Conservation (phyloP, 192 early-diverging fungal genomes). For the Cetraspora pellucida region DNA sequence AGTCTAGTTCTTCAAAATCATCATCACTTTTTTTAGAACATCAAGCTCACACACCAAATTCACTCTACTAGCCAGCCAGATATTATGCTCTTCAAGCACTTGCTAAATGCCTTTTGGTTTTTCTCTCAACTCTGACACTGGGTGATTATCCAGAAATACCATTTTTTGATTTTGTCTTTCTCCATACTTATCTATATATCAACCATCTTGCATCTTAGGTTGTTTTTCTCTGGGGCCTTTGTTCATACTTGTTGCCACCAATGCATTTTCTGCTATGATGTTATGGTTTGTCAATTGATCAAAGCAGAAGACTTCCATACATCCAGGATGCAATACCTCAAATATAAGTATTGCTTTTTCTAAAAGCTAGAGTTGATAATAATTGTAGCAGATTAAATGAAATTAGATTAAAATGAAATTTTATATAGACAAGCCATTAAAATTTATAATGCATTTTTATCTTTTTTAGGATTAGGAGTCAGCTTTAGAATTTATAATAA, state of each 20-base stretch:
- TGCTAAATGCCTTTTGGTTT: conserved; percentile 41
- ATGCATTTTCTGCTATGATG: conserved; percentile 35
- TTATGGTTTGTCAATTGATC: conserved; percentile 38
- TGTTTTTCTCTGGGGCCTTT: conserved; percentile 30
- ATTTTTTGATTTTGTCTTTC: conserved; percentile 30
- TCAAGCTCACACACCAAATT: conserved; percentile 21
- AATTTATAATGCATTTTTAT: no score
- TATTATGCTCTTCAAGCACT: conserved; percentile 30
- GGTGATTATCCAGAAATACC: conserved; percentile 34
- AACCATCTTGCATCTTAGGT: conserved; percentile 27
- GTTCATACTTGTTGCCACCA: conserved; percentile 39
- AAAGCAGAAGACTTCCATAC: conserved; percentile 39
- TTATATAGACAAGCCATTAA: no score
- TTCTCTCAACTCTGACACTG: conserved; percentile 27
- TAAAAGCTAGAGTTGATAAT: no score
- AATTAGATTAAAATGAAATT: no score
- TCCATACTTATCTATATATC: conserved; percentile 5
- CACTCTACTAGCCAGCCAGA: conserved; percentile 33
- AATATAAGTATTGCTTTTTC: conserved; percentile 35
- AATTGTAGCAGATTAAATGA: no score
- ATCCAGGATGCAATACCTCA: conserved; percentile 26
- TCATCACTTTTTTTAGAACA: conserved; percentile 30
- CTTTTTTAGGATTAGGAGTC: background rate
- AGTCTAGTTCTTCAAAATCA: background rate
- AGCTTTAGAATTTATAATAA: background rate